phyloP scores from a whole-genome alignment of 805 yeast genomes.

The Candida arabinofermentans region DNA sequence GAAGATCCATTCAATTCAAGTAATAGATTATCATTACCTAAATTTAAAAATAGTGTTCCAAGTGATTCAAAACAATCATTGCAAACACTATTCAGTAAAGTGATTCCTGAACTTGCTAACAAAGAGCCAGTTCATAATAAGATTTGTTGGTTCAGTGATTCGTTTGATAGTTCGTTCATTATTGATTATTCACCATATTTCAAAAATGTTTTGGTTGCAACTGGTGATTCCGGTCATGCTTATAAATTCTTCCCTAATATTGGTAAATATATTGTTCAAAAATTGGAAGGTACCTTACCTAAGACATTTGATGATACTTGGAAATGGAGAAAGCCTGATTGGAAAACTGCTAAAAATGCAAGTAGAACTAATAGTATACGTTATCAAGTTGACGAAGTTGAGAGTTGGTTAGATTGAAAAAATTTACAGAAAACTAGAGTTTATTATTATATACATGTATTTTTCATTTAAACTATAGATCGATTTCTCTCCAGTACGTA shows the following conservation, averaged over 20 bases:
- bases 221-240: slow-evolving; percentile 45
- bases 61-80: slow-evolving; percentile 30
- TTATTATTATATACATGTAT: neutral
- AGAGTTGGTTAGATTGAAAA: slow-evolving; percentile 1
- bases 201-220: slow-evolving; percentile 33
- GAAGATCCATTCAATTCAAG: slow-evolving; percentile 26
- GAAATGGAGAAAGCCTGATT: slow-evolving; percentile 28
- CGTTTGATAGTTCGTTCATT: slow-evolving; percentile 35
- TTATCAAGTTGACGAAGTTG: slow-evolving; percentile 1
- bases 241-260: slow-evolving; percentile 42
- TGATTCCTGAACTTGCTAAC: slow-evolving; percentile 35
- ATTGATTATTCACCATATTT: slow-evolving; percentile 34
- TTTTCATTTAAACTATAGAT: slow-evolving; percentile 1
- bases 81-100: slow-evolving; percentile 21
- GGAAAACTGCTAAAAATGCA: neutral
- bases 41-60: slow-evolving; percentile 27
- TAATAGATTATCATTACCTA: slow-evolving; percentile 28
- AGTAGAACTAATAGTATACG: slow-evolving; percentile 3
- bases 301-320: slow-evolving; percentile 23
- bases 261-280: slow-evolving; percentile 36
- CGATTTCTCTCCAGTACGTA: slow-evolving; percentile 23
- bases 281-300: slow-evolving; percentile 27
- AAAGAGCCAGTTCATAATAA: slow-evolving; percentile 29
- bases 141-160: slow-evolving; percentile 35
- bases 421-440: slow-evolving; percentile 4